Evolutionary conservation across 1,284 basidiomycete genomes (phyloP).

Genomic region (Rhodotorula glutinis): DNA sequence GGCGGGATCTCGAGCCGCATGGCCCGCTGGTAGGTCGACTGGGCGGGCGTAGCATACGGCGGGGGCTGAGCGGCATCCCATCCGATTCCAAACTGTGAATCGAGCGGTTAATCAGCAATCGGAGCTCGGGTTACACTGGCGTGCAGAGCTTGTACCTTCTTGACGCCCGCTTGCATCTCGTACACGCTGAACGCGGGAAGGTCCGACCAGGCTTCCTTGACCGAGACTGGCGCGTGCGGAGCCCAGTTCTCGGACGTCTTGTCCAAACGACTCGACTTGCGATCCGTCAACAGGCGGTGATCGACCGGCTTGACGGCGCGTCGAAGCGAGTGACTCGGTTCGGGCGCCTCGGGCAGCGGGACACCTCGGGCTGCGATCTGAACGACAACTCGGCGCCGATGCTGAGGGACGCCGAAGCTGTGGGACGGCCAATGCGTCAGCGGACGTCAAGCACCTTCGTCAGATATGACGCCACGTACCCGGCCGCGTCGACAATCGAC

Average conservation of each 20-base stretch:
- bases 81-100: background rate
- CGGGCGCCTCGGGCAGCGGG: background rate
- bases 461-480: background rate
- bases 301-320: background rate
- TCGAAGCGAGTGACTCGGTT: background rate
- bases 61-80: background rate
- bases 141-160: too few relatives aligned
- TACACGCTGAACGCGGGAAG: background rate
- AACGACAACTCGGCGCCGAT: slow-evolving; percentile 12
- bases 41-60: background rate
- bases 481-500: slow-evolving; percentile 6
- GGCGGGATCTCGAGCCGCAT: background rate
- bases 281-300: background rate
- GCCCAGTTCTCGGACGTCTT: background rate
- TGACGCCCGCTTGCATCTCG: background rate
- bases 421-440: too few relatives aligned
- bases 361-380: slow-evolving; percentile 2
- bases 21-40: background rate
- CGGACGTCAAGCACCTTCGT: background rate
- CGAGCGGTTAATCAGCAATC: too few relatives aligned
- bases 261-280: background rate
- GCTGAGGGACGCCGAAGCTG: slow-evolving; percentile 18
- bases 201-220: slow-evolving; percentile 7
- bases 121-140: too few relatives aligned
- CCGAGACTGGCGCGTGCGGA: slow-evolving; percentile 1